A percentile compares a stretch with the other conserved stretches of the same genome.
These are phyloP conservation scores for Quercus lobata DNA, from an alignment of 331 rosid genomes.

Conservation along the genomic window DNA sequence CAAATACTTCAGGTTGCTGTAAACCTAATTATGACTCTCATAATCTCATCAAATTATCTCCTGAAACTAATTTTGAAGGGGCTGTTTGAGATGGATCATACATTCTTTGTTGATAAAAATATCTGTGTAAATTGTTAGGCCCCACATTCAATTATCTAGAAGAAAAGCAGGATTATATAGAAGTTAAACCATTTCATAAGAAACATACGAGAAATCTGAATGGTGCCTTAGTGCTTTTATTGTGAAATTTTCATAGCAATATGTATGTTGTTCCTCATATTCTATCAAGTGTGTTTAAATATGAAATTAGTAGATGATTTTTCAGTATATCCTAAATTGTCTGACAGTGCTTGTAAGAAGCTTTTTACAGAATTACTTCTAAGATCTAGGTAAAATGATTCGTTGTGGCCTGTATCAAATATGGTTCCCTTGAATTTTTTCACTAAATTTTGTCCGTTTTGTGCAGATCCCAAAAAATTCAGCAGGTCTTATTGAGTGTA, in stretches of 20 bases:
- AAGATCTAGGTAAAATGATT: neutral
- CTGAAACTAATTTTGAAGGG: neutral
- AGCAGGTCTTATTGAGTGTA: conserved; percentile 59
- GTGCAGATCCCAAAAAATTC: conserved; percentile 69
- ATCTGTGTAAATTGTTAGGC: neutral
- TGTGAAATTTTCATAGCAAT: neutral
- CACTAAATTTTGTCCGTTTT: neutral
- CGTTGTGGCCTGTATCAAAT: neutral
- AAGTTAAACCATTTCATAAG: neutral
- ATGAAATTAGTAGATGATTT: neutral
- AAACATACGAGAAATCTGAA: neutral
- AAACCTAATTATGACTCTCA: neutral
- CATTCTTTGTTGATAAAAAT: neutral
- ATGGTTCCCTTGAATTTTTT: conserved; percentile 3
- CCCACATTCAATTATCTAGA: neutral
- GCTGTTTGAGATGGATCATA: neutral
- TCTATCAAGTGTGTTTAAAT: neutral
- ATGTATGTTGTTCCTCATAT: neutral
- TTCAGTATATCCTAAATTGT: neutral
- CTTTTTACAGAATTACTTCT: neutral
- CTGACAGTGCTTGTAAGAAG: neutral
- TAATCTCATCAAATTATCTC: neutral
- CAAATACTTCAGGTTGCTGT: neutral
- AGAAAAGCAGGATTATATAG: neutral
- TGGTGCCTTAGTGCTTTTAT: neutral